These are phyloP conservation scores for Diaporthe destruens DNA, from an alignment of 2,329 filamentous ascomycete genomes.

Conservation along the genomic window DNA sequence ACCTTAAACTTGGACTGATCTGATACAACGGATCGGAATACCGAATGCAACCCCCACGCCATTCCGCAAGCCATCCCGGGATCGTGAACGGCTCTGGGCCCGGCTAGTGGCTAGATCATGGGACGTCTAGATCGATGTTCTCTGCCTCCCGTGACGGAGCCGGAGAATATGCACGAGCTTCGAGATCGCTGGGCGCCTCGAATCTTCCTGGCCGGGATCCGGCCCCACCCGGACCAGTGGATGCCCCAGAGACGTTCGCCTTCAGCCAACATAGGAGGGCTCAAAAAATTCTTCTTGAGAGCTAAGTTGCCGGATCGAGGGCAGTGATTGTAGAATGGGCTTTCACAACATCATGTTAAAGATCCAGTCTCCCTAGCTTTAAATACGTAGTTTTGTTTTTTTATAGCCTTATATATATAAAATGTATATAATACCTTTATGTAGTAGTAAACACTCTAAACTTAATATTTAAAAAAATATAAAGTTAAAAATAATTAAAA, in stretches of 20 bases:
- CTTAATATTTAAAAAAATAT: too few species aligned
- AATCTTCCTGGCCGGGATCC: neutral
- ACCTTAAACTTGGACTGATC: conserved; percentile 29
- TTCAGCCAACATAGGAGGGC: too few species aligned
- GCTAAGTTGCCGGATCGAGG: too few species aligned
- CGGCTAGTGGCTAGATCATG: neutral
- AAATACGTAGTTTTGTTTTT: too few species aligned
- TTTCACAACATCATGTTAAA: neutral
- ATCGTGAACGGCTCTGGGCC: neutral
- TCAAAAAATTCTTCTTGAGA: too few species aligned
- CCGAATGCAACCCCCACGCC: conserved; percentile 25
- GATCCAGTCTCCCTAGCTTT: too few species aligned
- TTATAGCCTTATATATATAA: too few species aligned
- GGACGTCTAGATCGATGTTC: conserved; percentile 16
- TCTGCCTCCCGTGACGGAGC: neutral
- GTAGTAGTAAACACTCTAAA: too few species aligned
- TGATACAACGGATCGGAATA: conserved; percentile 25
- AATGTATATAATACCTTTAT: too few species aligned
- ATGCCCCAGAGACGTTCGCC: neutral
- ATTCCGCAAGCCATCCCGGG: neutral
- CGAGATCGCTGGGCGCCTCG: neutral
- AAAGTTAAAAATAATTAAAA: too few species aligned
- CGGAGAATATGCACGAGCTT: neutral
- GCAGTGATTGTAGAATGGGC: too few species aligned
- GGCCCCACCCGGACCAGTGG: rapidly evolving